These are phyloP conservation scores for Pseudogymnoascus sp. DNA, from an alignment of 2,329 filamentous ascomycete genomes.

Conservation along the genomic window DNA sequence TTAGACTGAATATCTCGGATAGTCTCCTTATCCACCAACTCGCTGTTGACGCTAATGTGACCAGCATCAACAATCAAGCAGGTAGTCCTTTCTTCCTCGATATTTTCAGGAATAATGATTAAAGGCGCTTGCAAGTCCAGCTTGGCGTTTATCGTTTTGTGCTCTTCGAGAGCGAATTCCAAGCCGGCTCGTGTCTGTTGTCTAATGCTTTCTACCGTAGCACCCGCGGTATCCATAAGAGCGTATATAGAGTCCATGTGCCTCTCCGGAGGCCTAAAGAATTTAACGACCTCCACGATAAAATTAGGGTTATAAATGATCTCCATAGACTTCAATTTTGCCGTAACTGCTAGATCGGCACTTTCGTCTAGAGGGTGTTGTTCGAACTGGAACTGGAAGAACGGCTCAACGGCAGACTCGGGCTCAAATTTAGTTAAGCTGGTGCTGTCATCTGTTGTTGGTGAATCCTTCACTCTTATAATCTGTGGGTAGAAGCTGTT, in stretches of 20 bases:
- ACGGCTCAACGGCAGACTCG: constrained; percentile 56
- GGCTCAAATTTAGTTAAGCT: constrained; percentile 31
- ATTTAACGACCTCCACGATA: constrained; percentile 81
- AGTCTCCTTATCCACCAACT: constrained; percentile 86
- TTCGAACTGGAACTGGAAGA: constrained; percentile 90
- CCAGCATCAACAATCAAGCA: constrained; percentile 94
- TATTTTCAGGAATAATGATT: constrained; percentile 92
- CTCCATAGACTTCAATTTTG: constrained; percentile 91
- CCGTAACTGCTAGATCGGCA: constrained; percentile 81
- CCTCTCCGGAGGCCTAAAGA: constrained; percentile 91
- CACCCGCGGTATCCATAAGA: constrained; percentile 89
- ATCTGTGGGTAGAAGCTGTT: constrained; percentile 91
- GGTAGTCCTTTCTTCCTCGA: constrained; percentile 70
- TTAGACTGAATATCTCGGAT: constrained; percentile 86
- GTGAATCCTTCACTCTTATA: constrained; percentile 86
- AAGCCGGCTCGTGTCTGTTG: constrained; percentile 94
- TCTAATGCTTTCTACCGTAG: constrained; percentile 87
- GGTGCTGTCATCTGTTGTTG: constrained; percentile 38
- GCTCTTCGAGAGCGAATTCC: constrained; percentile 92
- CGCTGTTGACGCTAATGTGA: constrained; percentile 88
- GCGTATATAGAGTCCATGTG: constrained; percentile 98
- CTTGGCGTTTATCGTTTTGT: constrained; percentile 96
- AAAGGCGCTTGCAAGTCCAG: constrained; percentile 91
- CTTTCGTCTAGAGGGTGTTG: constrained; percentile 90
- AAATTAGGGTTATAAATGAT: constrained; percentile 97